These are phyloP conservation scores for Penicillium sp. DNA, from an alignment of 2,329 filamentous ascomycete genomes.

Conservation along the genomic window DNA sequence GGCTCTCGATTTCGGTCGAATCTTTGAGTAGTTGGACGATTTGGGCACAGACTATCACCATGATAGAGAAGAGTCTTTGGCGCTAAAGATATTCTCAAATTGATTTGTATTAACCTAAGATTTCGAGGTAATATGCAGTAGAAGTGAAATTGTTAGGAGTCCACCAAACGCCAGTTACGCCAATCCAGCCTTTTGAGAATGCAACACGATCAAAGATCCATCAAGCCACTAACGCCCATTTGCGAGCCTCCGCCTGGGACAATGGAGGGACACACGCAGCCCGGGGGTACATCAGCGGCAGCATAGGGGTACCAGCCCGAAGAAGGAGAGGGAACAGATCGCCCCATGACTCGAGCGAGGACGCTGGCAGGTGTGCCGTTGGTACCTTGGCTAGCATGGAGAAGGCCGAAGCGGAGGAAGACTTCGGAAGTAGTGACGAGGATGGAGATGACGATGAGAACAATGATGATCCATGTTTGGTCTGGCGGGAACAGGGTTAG, in stretches of 20 bases:
- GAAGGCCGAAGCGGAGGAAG: constrained; percentile 76
- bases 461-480: constrained; percentile 98
- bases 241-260: constrained; percentile 8
- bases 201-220: constrained; percentile 5
- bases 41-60: not conserved
- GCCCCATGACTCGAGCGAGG: constrained; percentile 22
- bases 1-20: not conserved
- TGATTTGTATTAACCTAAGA: not conserved
- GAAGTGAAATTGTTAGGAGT: not conserved
- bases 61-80: not conserved
- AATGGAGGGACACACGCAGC: constrained; percentile 25
- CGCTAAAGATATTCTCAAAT: not conserved
- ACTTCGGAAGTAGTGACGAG: constrained; percentile 90
- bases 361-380: constrained; percentile 13
- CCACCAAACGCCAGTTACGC: constrained; percentile 3
- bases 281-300: constrained; percentile 14
- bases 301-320: constrained; percentile 16
- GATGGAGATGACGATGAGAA: constrained; percentile 88
- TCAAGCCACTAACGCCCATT: constrained; percentile 12
- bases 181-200: not conserved
- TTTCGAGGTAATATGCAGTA: constrained; percentile 1
- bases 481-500: constrained; percentile 34
- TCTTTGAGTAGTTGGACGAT: not conserved
- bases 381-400: constrained; percentile 45
- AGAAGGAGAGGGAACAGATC: constrained; percentile 16